Evolutionary conservation across 2,329 filamentous ascomycete species (phyloP).

Genomic region (Talaromyces marneffei): DNA sequence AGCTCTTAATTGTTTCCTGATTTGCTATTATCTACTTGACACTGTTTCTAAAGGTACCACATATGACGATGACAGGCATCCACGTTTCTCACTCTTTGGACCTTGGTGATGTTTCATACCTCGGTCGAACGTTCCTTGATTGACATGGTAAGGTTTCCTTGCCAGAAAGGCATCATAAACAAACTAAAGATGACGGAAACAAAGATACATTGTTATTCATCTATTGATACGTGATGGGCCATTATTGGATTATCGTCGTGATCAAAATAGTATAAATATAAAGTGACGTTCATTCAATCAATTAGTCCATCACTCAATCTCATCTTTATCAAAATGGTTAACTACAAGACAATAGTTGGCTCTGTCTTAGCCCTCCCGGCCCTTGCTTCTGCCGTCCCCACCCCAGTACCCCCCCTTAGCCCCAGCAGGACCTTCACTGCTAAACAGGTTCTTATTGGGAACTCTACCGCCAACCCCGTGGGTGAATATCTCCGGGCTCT

Average conservation of each 20-base stretch:
- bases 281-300: neutral
- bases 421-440: slow-evolving; percentile 13
- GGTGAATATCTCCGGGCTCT: too few relatives aligned
- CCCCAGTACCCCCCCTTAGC: too few relatives aligned
- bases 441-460: slow-evolving; percentile 12
- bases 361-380: slow-evolving; percentile 14
- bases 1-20: neutral
- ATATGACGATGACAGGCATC: neutral
- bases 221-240: too few relatives aligned
- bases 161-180: too few relatives aligned
- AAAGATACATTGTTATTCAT: too few relatives aligned
- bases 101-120: too few relatives aligned
- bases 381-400: slow-evolving; percentile 7
- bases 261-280: slow-evolving; percentile 3
- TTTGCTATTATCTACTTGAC: neutral
- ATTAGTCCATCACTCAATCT: neutral
- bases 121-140: too few relatives aligned
- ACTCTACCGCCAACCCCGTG: neutral
- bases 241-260: neutral
- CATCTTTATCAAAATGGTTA: slow-evolving; percentile 12
- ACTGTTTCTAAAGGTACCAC: neutral
- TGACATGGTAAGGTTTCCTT: too few relatives aligned
- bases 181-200: too few relatives aligned
- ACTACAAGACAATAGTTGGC: slow-evolving; percentile 14
- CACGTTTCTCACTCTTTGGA: too few relatives aligned